Base-by-base conservation (phyloP, 2,329 filamentous ascomycete genomes). In the Penicillium paneum region DNA sequence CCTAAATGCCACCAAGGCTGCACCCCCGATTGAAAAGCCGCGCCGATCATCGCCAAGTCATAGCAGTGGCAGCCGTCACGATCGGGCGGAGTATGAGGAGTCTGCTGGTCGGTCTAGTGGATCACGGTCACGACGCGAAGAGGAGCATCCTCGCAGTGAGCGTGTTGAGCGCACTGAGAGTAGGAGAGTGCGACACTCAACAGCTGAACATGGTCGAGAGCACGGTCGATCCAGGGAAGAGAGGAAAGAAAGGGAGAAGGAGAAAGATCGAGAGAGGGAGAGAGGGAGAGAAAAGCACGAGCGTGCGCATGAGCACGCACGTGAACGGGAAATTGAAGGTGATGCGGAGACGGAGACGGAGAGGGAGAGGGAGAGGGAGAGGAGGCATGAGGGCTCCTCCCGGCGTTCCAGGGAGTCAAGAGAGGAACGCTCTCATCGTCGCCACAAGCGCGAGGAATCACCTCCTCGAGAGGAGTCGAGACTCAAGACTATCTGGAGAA, bases 1-100 rank as follows among this genome's bases (percentile, higher is more conserved):
- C 48, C 59, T 76, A 17, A 75, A 75, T 50, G 64, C 66, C 39
- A 54, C 60, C 49, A 72, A 71, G 53, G 69, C 66, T 38, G 60
- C 66, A 26, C 66, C 63, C 29, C 67, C 67, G 28, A 64, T 66
- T 35, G 69, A 71, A n/a, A 66, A 56, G 36, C 66, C 59, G 21
- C 68, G 62, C 41, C 67, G 64, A 24, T 69, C 65, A 53, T 74
- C 70, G 15, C 67, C 56, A 49, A 64, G 59, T 44, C 70, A 69
- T 19, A 64, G 67, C 32, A 66, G 68, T 50, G 60, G 60, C 34
- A 61, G 54, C 42, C 63, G 61, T 12, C 57, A 62, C 2, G 62
- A 61, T 19, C 59, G 56, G 3, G 29, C 29, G n/a, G 60, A 64
- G 8, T 38, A 59, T n/a, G 67, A 67, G 41, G 64, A 63, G 39